A percentile compares a stretch with the other conserved stretches of the same genome.
Conservation (phyloP, 2,329 filamentous ascomycete species). For the Ambrosiella xylebori region DNA sequence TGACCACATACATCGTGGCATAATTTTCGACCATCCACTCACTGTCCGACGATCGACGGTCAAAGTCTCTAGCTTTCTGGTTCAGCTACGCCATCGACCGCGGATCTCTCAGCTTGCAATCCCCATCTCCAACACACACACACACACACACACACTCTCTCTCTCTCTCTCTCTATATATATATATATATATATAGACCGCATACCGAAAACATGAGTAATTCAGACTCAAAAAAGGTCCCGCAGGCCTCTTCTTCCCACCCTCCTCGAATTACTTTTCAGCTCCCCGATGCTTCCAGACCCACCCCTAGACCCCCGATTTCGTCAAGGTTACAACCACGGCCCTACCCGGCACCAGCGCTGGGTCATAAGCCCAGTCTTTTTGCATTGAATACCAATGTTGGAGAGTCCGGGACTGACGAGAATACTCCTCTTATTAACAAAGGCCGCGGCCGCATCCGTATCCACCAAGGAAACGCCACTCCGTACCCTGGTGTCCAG, state of each 20-base stretch:
- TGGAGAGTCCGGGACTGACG: constrained; percentile 20
- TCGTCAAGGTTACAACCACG: constrained; percentile 12
- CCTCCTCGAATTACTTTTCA: constrained; percentile 10
- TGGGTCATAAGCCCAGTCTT: not conserved
- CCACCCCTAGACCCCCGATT: constrained; percentile 11
- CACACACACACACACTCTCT: too few relatives aligned
- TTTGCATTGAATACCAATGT: constrained; percentile 4
- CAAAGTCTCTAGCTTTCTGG: too few relatives aligned
- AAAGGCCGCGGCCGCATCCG: constrained; percentile 26
- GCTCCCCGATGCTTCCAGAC: constrained; percentile 9
- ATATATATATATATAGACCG: not conserved
- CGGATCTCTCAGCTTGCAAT: too few relatives aligned
- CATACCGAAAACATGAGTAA: not conserved
- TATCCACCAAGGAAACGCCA: constrained; percentile 20
- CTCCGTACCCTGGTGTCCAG: constrained; percentile 7
- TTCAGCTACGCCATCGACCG: too few relatives aligned
- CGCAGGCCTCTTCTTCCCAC: not conserved
- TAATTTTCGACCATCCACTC: too few relatives aligned
- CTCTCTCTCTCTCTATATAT: too few relatives aligned
- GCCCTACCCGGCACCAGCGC: constrained; percentile 11
- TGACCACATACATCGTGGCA: too few relatives aligned
- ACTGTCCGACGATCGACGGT: too few relatives aligned
- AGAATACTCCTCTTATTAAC: constrained; percentile 27
- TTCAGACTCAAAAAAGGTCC: not conserved
- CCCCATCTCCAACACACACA: not conserved